A percentile compares a stretch with the other conserved stretches of the same genome.
These are phyloP conservation scores for Erodium trifolium DNA, from an alignment of 441 rosid genomes.

Conservation along the genomic window DNA sequence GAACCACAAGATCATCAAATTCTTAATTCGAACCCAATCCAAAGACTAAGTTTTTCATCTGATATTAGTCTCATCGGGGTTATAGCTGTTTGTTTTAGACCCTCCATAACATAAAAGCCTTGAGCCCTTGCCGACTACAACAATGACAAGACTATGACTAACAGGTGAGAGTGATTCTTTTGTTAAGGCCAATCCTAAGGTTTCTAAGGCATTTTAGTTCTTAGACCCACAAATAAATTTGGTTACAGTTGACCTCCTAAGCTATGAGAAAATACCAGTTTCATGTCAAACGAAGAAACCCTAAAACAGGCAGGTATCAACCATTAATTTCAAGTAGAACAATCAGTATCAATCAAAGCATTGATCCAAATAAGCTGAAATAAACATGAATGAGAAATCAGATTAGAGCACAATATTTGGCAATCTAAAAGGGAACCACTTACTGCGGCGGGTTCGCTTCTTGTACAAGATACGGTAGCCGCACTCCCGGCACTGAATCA, in stretches of 20 bases:
- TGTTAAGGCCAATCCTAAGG: no score
- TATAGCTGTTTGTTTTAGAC: no score
- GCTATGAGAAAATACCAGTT: not conserved
- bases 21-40: not conserved
- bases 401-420: not conserved
- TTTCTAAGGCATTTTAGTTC: no score
- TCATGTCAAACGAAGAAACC: not conserved
- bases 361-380: not conserved
- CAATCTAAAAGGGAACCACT: not conserved
- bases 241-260: no score
- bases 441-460: constrained; percentile 89
- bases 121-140: no score
- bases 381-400: not conserved
- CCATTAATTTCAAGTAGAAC: not conserved
- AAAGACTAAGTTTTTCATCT: not conserved
- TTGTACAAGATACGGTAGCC: constrained; percentile 92
- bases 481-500: constrained; percentile 88
- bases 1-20: not conserved
- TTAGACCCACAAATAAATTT: no score
- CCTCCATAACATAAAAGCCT: no score
- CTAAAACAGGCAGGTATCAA: not conserved
- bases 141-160: no score
- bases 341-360: not conserved
- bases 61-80: not conserved
- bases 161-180: no score